These are phyloP conservation scores for Gnomoniopsis smithogilvyi DNA, from an alignment of 2,329 filamentous ascomycete genomes.

Conservation along the genomic window DNA sequence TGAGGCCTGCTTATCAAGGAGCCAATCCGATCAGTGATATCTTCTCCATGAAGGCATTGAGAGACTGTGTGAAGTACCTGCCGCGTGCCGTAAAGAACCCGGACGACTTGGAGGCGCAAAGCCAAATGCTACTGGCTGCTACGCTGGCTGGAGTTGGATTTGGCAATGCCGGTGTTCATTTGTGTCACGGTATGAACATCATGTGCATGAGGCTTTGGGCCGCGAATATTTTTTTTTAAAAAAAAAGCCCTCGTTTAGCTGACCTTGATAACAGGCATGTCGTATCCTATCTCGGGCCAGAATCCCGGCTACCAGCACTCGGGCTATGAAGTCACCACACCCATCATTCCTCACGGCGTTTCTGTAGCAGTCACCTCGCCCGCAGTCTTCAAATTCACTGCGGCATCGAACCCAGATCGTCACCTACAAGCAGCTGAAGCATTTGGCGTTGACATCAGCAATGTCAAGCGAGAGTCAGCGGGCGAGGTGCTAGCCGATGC, in stretches of 20 bases:
- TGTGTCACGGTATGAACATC: constrained; percentile 52
- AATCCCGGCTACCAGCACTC: constrained; percentile 87
- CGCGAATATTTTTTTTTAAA: too few species aligned
- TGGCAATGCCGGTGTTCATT: constrained; percentile 93
- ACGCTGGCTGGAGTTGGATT: constrained; percentile 95
- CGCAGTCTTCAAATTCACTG: constrained; percentile 92
- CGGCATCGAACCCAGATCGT: constrained; percentile 83
- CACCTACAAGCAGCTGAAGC: constrained; percentile 86
- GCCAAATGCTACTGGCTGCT: constrained; percentile 90
- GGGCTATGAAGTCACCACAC: constrained; percentile 74
- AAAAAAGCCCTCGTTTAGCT: not conserved
- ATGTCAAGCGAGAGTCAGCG: constrained; percentile 84
- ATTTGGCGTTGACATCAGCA: constrained; percentile 85
- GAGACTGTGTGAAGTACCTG: constrained; percentile 84
- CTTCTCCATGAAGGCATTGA: constrained; percentile 84
- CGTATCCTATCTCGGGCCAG: constrained; percentile 93
- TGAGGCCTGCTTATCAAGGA: constrained; percentile 91
- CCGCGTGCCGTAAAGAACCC: constrained; percentile 84
- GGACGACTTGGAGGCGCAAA: constrained; percentile 89
- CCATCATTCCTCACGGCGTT: constrained; percentile 94
- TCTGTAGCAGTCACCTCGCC: constrained; percentile 92
- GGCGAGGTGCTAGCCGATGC: constrained; percentile 87
- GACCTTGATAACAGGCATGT: constrained; percentile 66
- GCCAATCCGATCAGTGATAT: constrained; percentile 98
- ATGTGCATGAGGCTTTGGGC: not conserved